These are phyloP conservation scores for Lentinula edodes DNA, from an alignment of 768 basidiomycete species.

Conservation along the genomic window DNA sequence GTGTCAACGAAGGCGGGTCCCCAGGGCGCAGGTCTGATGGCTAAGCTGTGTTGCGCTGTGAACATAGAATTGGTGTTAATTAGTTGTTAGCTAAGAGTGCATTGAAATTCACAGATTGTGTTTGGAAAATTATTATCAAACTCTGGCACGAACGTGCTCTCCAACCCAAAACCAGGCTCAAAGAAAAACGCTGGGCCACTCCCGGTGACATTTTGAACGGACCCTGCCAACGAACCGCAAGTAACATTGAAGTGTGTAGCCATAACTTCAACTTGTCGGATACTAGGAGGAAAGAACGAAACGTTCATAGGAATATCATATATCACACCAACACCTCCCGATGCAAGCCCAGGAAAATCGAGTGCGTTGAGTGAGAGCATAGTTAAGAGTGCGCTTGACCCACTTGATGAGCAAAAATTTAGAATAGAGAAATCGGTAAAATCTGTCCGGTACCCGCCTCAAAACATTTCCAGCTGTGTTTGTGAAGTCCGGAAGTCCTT, in stretches of 20 bases:
- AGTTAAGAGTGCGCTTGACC: slow-evolving; percentile 1
- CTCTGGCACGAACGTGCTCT: neutral
- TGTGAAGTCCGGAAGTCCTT: slow-evolving; percentile 2
- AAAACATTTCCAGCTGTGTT: neutral
- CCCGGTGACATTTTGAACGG: neutral
- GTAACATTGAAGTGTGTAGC: neutral
- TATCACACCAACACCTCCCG: neutral
- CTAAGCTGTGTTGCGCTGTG: neutral
- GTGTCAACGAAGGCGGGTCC: neutral
- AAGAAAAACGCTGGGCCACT: neutral
- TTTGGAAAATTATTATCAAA: neutral
- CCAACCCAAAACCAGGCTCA: neutral
- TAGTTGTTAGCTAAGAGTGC: neutral
- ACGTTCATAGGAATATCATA: neutral
- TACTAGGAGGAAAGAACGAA: too few relatives aligned
- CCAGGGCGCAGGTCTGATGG: neutral
- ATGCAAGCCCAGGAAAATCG: slow-evolving; percentile 2
- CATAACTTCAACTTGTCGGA: neutral
- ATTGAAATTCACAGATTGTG: neutral
- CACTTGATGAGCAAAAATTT: neutral
- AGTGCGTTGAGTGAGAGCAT: neutral
- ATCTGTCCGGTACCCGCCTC: neutral
- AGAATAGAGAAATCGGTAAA: too few relatives aligned
- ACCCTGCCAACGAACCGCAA: slow-evolving; percentile 1
- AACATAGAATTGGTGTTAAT: neutral